Base-by-base conservation (phyloP, 768 basidiomycete species). In the Termitomyces sp. region DNA sequence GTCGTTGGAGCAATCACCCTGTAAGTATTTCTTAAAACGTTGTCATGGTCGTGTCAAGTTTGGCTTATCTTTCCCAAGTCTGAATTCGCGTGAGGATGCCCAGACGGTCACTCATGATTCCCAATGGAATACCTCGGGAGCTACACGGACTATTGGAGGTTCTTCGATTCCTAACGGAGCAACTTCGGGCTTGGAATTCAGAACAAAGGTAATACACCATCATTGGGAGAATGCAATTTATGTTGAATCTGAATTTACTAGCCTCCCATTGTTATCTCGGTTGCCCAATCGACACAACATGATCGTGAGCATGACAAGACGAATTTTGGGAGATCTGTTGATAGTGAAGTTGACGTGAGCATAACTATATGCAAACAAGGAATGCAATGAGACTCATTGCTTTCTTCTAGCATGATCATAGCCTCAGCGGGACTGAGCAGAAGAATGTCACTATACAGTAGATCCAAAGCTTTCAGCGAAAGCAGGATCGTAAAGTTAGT, bases 1-100 rank as follows among this genome's bases (percentile, higher is more conserved):
- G 59, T 65, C 30, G 50, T 62, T 24, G 54, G 60, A 7, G 58
- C 63, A n/a, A 62, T 65, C 44, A 62, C 61, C 7, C 44, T 63
- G 62, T 63, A 63, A 5, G 58, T 44, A 18, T 7, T 41, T 27
- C 4, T 4, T 16, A 30, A 11, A 15, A 7, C 11, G 30, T 33
- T 46, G 20, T 48, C 33, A 34, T 7, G 20, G 3, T 33, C 36
- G 20, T 11, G 9, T 27, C 42, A 39, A 30, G 6, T 20, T n/a
- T 15, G 9, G 41, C 30, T n/a, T 12, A 34, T 41, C 33, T 39
- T 37, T 7, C 20, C 13, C 37, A 42, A 60, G 59, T 4, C 9
- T 60, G 6, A 60, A 60, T 16, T 60, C 59, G 7, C 58, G 58
- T 12, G 58, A 58, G 18, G 62, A 59, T 20, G 54, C 49, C 2